Conservation (phyloP, 1,284 basidiomycete genomes). For the Ustilago nuda region DNA sequence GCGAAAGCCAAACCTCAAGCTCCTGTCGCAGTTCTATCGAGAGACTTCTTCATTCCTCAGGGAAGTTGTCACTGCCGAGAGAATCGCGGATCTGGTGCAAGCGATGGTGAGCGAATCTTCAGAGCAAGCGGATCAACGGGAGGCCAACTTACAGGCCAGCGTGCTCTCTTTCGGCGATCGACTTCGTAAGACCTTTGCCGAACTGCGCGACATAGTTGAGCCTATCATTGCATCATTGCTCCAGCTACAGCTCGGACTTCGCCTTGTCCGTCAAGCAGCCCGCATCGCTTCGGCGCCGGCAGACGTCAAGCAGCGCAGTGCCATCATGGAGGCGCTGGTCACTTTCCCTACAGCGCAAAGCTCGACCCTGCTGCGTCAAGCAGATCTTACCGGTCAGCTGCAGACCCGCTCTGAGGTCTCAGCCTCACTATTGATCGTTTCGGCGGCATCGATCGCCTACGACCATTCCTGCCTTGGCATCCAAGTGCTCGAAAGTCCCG, state of each 20-base stretch:
- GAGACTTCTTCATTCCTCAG: slow-evolving; percentile 74
- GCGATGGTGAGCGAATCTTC: slow-evolving; percentile 26
- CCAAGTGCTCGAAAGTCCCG: slow-evolving; percentile 25
- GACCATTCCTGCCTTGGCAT: slow-evolving; percentile 31
- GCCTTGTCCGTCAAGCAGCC: slow-evolving; percentile 71
- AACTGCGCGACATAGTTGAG: slow-evolving; percentile 77
- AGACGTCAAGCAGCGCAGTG: slow-evolving; percentile 35
- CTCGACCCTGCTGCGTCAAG: slow-evolving; percentile 47
- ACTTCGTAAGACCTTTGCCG: slow-evolving; percentile 70
- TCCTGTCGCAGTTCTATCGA: slow-evolving; percentile 82
- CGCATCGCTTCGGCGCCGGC: slow-evolving; percentile 31
- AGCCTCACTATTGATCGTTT: slow-evolving; percentile 48
- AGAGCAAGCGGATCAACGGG: slow-evolving; percentile 54
- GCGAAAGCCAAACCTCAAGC: slow-evolving; percentile 72
- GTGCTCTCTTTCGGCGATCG: slow-evolving; percentile 71
- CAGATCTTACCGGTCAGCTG: slow-evolving; percentile 55
- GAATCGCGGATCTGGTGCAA: slow-evolving; percentile 65
- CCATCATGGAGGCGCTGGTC: slow-evolving; percentile 57
- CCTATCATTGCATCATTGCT: slow-evolving; percentile 77
- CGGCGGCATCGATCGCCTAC: slow-evolving; percentile 33
- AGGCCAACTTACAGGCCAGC: slow-evolving; percentile 68
- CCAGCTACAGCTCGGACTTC: slow-evolving; percentile 81
- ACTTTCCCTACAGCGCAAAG: slow-evolving; percentile 62
- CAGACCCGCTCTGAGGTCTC: slow-evolving; percentile 58
- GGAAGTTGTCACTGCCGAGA: slow-evolving; percentile 48